Percentiles rank a stretch among this genome's conserved stretches.
These are phyloP conservation scores for Pezicula carpinea DNA, from an alignment of 2,329 filamentous ascomycete species.

Conservation along the genomic window DNA sequence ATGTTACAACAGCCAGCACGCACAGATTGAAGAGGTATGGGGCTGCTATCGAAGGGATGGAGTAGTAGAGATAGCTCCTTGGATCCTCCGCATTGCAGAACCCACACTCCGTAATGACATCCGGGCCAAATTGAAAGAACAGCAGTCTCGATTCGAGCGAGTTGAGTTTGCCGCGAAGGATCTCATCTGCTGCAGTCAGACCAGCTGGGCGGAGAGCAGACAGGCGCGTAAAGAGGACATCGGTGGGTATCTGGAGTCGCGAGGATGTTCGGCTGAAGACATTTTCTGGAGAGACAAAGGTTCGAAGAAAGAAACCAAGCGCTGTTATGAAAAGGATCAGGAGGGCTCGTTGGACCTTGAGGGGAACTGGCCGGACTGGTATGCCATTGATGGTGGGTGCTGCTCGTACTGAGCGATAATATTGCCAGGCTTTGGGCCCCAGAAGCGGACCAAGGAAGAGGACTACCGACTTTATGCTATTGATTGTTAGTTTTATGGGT, in stretches of 20 bases:
- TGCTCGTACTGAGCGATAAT: slow-evolving; percentile 53
- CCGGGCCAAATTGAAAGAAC: slow-evolving; percentile 79
- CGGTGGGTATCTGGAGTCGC: slow-evolving; percentile 78
- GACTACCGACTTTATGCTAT: slow-evolving; percentile 39
- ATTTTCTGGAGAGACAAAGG: slow-evolving; percentile 70
- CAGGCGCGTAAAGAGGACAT: slow-evolving; percentile 79
- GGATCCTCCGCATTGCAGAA: slow-evolving; percentile 75
- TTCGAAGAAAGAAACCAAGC: slow-evolving; percentile 54
- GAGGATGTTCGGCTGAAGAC: slow-evolving; percentile 74
- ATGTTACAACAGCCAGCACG: slow-evolving; percentile 69
- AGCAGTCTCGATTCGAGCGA: slow-evolving; percentile 69
- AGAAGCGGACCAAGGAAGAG: slow-evolving; percentile 65
- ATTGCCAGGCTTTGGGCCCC: slow-evolving; percentile 59
- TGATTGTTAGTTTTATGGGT: slow-evolving; percentile 19
- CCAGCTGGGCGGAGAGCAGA: slow-evolving; percentile 44
- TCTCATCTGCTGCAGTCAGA: slow-evolving; percentile 56
- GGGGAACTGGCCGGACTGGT: slow-evolving; percentile 51
- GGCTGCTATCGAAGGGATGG: slow-evolving; percentile 64
- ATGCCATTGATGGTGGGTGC: slow-evolving; percentile 39
- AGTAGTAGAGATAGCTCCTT: slow-evolving; percentile 73
- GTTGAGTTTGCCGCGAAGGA: slow-evolving; percentile 63
- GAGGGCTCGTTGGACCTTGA: slow-evolving; percentile 50
- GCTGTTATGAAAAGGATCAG: slow-evolving; percentile 49
- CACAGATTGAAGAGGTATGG: slow-evolving; percentile 79
- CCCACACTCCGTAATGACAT: slow-evolving; percentile 67